Conservation (phyloP, 441 rosid genomes). For the Omphalea diandra region DNA sequence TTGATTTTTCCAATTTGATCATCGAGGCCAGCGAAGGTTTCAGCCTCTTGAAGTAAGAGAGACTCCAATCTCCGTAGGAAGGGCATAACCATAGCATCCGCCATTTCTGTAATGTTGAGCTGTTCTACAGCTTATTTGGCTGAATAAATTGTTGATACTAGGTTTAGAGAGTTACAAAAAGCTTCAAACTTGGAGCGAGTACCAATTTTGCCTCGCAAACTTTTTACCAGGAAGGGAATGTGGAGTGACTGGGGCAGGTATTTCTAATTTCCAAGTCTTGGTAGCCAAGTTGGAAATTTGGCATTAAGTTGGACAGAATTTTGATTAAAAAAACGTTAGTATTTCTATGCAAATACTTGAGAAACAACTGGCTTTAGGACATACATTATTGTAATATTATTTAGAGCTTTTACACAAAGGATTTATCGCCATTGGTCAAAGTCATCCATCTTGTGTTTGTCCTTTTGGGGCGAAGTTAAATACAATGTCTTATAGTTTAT, state of each 20-base stretch:
- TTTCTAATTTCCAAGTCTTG: no score
- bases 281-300: no score
- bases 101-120: slow-evolving; percentile 30
- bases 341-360: no score
- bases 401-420: background rate
- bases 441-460: background rate
- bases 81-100: slow-evolving; percentile 29
- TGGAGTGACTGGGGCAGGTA: no score
- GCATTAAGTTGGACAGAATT: no score
- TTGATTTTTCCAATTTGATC: slow-evolving; percentile 15
- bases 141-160: no score
- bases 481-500: background rate
- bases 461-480: background rate
- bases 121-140: no score
- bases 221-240: no score
- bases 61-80: slow-evolving; percentile 30
- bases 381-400: background rate
- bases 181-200: no score
- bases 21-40: slow-evolving; percentile 25
- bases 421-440: background rate
- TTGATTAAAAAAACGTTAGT: no score
- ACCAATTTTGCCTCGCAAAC: no score
- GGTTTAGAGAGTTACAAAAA: no score
- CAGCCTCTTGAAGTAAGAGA: slow-evolving; percentile 16
- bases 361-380: background rate